These are phyloP conservation scores for Plasmodium gallinaceum DNA, from an alignment of 169 alveolate species.

Conservation along the genomic window DNA sequence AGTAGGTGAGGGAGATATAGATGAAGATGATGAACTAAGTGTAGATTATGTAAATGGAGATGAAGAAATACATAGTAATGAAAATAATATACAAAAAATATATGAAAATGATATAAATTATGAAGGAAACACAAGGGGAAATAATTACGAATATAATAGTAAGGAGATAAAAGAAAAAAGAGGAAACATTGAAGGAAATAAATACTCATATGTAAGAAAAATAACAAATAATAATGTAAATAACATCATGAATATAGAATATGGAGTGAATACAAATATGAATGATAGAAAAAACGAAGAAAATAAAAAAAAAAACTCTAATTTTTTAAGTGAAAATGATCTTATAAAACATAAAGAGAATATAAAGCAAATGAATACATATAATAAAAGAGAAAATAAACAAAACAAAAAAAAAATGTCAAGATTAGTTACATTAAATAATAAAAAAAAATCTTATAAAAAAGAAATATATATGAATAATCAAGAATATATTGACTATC, in stretches of 20 bases:
- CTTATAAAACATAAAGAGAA: not conserved
- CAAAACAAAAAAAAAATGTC: constrained; percentile 43
- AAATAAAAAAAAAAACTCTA: constrained; percentile 2
- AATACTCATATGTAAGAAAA: constrained; percentile 4
- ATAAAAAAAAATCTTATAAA: constrained; percentile 17
- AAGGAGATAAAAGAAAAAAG: constrained; percentile 10
- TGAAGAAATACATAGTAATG: not conserved
- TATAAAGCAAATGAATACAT: constrained; percentile 2
- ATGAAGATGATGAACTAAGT: not conserved
- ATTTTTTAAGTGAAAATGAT: constrained; percentile 2
- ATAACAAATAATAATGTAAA: constrained; percentile 5
- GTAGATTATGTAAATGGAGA: not conserved
- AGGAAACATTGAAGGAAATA: constrained; percentile 9
- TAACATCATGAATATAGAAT: constrained; percentile 1
- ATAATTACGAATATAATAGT: constrained; percentile 14
- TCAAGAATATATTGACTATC: not conserved
- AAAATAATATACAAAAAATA: constrained; percentile 6
- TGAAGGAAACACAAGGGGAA: constrained; percentile 7
- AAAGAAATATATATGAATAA: constrained; percentile 4
- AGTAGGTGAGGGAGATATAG: not conserved
- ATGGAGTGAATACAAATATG: not conserved
- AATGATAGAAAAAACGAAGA: constrained; percentile 1
- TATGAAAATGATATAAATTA: constrained; percentile 3
- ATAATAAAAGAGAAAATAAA: constrained; percentile 13
- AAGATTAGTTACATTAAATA: constrained; percentile 26